phyloP scores from a whole-genome alignment of 2,329 filamentous ascomycete species.

The Aspergillus piperis region DNA sequence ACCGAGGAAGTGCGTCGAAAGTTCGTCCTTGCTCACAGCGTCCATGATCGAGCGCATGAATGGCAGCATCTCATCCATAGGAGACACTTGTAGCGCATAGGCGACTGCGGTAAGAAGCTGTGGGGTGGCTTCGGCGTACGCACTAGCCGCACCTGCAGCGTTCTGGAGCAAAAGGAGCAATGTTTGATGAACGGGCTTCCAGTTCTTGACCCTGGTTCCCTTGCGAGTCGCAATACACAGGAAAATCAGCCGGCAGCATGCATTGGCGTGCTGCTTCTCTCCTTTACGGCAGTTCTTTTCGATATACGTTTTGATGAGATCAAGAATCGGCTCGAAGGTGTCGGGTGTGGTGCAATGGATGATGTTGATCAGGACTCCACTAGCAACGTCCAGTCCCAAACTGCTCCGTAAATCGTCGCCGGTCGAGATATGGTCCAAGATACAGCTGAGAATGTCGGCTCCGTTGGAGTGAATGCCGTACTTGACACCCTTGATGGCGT shows the following conservation, averaged over 20 bases:
- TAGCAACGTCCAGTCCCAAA: slow-evolving; percentile 62
- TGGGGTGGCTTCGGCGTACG: slow-evolving; percentile 30
- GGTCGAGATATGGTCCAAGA: slow-evolving; percentile 44
- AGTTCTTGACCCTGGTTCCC: slow-evolving; percentile 71
- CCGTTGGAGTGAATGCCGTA: slow-evolving; percentile 60
- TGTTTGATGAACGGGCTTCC: slow-evolving; percentile 64
- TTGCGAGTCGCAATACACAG: slow-evolving; percentile 77
- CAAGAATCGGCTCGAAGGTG: slow-evolving; percentile 69
- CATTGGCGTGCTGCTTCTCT: slow-evolving; percentile 43
- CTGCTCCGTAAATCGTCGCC: slow-evolving; percentile 32
- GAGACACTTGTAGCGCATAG: slow-evolving; percentile 72
- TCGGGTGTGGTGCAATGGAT: slow-evolving; percentile 78
- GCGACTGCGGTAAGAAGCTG: slow-evolving; percentile 53
- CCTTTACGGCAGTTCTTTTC: slow-evolving; percentile 36
- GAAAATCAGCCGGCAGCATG: slow-evolving; percentile 49
- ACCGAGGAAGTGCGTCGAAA: slow-evolving; percentile 73
- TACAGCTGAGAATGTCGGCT: slow-evolving; percentile 53
- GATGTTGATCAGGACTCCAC: slow-evolving; percentile 75
- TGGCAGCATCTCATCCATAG: slow-evolving; percentile 76
- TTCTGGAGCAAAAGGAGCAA: slow-evolving; percentile 56
- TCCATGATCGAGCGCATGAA: slow-evolving; percentile 67
- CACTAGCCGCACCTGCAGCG: slow-evolving; percentile 25
- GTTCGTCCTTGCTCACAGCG: slow-evolving; percentile 63
- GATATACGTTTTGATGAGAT: slow-evolving; percentile 59
- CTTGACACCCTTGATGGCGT: slow-evolving; percentile 69